These are phyloP conservation scores for Cupressus sempervirens DNA, from an alignment of 75 land plant genomes.

Conservation along the genomic window DNA sequence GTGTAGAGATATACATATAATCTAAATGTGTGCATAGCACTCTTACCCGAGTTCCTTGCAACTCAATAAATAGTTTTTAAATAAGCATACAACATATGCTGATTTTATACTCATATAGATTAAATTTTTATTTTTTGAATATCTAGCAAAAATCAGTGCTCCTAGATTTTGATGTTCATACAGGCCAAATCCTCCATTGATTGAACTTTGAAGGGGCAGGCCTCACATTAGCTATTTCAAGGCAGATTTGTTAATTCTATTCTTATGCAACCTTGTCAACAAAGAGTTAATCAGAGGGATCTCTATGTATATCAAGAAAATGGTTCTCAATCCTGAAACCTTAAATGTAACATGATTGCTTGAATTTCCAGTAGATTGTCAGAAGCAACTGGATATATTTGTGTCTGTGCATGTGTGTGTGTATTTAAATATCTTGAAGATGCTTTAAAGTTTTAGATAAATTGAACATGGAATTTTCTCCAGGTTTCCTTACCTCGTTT, in stretches of 20 bases:
- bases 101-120: neutral
- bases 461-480: neutral
- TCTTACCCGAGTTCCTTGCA: neutral
- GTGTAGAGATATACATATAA: neutral
- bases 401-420: neutral
- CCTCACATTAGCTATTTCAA: neutral
- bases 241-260: too few relatives aligned
- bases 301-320: neutral
- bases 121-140: neutral
- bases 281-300: neutral
- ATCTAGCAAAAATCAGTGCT: neutral
- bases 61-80: neutral
- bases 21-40: neutral
- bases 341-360: neutral
- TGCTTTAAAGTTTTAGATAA: neutral
- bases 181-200: neutral
- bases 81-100: neutral
- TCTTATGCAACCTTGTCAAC: neutral
- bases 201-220: neutral
- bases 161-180: neutral
- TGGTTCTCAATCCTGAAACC: neutral
- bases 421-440: neutral
- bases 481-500: neutral
- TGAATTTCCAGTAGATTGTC: neutral
- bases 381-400: neutral